phyloP scores from a whole-genome alignment of 169 alveolate genomes.

The Plasmodium ovale region DNA sequence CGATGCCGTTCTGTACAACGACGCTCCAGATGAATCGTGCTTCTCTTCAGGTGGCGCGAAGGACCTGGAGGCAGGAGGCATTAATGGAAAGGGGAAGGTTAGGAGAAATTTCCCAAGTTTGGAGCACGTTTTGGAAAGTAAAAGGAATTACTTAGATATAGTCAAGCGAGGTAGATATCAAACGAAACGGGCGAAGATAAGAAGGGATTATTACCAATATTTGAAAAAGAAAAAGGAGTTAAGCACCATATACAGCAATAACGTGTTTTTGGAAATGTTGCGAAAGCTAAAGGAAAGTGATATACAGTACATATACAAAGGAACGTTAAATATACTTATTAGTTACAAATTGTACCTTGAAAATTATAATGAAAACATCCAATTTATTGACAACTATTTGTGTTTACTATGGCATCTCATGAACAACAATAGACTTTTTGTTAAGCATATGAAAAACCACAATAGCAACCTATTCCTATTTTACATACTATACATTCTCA shows the following conservation, averaged over 20 bases:
- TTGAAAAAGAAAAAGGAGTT: conserved; percentile 42
- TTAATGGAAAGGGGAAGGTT: not conserved
- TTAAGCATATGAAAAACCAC: conserved; percentile 34
- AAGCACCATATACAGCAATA: conserved; percentile 11
- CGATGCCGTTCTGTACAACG: not conserved
- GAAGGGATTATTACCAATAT: conserved; percentile 16
- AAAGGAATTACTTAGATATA: conserved; percentile 3
- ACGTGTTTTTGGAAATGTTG: conserved; percentile 53
- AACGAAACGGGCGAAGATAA: not conserved
- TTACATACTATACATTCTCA: conserved; percentile 49
- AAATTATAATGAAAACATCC: conserved; percentile 47
- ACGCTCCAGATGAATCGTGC: conserved; percentile 10
- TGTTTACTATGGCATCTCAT: conserved; percentile 68
- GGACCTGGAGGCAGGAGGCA: not conserved
- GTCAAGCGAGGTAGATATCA: not conserved
- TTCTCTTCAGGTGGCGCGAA: not conserved
- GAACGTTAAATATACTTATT: conserved; percentile 58
- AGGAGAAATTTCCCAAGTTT: conserved; percentile 2
- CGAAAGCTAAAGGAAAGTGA: conserved; percentile 15
- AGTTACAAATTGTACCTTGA: conserved; percentile 68
- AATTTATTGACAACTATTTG: conserved; percentile 39
- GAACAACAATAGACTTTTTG: conserved; percentile 33
- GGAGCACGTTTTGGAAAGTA: conserved; percentile 16
- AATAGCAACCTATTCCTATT: conserved; percentile 50
- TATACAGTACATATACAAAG: conserved; percentile 57